Evolutionary conservation across 2,329 filamentous ascomycete genomes (phyloP), one percentile per base, ranked within the genome.

Genomic region (Ophiocordyceps sinensis): DNA sequence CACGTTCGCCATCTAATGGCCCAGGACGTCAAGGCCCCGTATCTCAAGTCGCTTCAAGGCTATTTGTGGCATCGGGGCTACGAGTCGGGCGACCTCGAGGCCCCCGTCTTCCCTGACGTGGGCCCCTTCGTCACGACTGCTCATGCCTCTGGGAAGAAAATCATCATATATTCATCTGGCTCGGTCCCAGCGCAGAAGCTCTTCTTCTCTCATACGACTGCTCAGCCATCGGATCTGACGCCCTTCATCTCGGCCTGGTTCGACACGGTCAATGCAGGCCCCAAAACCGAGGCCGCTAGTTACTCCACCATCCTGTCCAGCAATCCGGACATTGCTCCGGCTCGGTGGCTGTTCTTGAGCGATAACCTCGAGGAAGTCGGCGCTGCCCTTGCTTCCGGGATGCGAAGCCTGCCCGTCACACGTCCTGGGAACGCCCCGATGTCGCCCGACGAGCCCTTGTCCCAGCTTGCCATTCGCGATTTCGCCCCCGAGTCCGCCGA

Each of bases 121-220:
- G 65, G 74, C n/a, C 70, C 75, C 9, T 71, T 71, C 47, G 65
- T 87, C 46, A 60, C 65, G 41, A 51, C 63, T 36, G 87, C 82
- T 75, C 67, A 71, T 41, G 56, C 60, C 14, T 58, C 65, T 28
- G 71, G 70, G 23, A 64, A 75, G 45, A 66, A 66, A 44, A 69
- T 88, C 47, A 75, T 82, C 51, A 88, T 91, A 54, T 91, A 88
- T 64, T 87, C 82, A 4, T 87, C 82, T 12, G 85, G 85, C 28
- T 87, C 82, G 19, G 80, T 89, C 6, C 71, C 79, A 17, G 85
- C 85, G 13, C 85, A 91, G 67, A 85, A 86, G 62, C 66, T 89
- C 45, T 71, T 89, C 47, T 89, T 89, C 60, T 68, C 70, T 45
- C 76, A 87, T 54, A 79, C 75, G 35, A 65, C 73, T 46, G 67